phyloP scores from a whole-genome alignment of 208 protist species.

The Crithidia sp. region DNA sequence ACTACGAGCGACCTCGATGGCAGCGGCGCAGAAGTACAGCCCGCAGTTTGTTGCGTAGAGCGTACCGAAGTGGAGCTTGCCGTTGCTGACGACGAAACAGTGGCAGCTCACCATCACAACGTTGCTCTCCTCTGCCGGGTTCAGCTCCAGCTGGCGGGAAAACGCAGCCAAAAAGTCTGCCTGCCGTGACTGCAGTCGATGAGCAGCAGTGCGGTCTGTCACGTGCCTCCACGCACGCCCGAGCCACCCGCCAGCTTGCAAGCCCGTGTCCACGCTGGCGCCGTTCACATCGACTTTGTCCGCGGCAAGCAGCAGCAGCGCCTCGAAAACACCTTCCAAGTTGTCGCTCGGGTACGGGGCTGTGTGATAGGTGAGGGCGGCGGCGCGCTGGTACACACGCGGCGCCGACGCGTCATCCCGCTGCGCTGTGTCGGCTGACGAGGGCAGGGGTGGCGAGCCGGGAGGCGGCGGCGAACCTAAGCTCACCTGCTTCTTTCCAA shows the following conservation, averaged over 20 bases:
- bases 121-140: conserved; percentile 34
- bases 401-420: background rate
- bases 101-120: conserved; percentile 51
- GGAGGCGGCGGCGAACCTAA: background rate
- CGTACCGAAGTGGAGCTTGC: conserved; percentile 35
- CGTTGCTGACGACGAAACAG: conserved; percentile 56
- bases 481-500: background rate
- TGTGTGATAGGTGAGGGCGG: conserved; percentile 53
- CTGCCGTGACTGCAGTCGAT: conserved; percentile 31
- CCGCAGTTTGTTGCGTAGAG: conserved; percentile 55
- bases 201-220: conserved; percentile 17
- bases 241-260: conserved; percentile 21
- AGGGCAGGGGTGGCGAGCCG: background rate
- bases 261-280: background rate
- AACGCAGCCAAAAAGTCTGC: conserved; percentile 48
- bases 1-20: background rate
- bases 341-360: conserved; percentile 50
- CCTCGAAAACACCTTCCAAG: conserved; percentile 37
- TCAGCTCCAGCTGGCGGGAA: conserved; percentile 58
- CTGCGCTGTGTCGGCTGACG: background rate
- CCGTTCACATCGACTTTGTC: conserved; percentile 19
- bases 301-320: conserved; percentile 26
- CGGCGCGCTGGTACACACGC: conserved; percentile 37
- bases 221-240: conserved; percentile 37
- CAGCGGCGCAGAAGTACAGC: conserved; percentile 56